A percentile compares a stretch with the other conserved stretches of the same genome.
These are phyloP conservation scores for Mycena pura DNA, from an alignment of 768 basidiomycete genomes.

Conservation along the genomic window DNA sequence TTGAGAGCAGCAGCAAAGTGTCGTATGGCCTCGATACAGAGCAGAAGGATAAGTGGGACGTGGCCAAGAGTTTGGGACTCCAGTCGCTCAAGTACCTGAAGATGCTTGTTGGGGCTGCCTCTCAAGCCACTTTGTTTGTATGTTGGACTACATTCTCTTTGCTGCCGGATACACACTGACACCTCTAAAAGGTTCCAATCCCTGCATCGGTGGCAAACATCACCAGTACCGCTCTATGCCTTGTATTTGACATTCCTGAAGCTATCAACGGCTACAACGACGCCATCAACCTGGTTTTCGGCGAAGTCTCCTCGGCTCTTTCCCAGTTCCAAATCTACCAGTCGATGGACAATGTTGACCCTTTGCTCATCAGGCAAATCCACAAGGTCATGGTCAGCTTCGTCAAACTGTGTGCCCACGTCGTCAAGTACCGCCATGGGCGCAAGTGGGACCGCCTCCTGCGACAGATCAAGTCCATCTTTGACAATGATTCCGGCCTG, in stretches of 20 bases:
- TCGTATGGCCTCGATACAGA: not conserved
- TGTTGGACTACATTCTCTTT: not conserved
- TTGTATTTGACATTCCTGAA: conserved; percentile 3
- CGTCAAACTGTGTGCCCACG: conserved; percentile 2
- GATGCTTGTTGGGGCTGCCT: conserved; percentile 5
- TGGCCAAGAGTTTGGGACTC: not conserved
- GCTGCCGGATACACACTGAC: not conserved
- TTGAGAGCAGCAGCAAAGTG: not conserved
- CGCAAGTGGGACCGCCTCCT: not conserved
- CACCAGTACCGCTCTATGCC: not conserved
- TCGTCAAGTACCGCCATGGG: conserved; percentile 6
- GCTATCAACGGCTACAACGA: conserved; percentile 8
- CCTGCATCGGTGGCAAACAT: not conserved
- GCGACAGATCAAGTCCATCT: conserved; percentile 1
- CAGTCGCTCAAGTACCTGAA: conserved; percentile 4
- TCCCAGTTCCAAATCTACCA: conserved; percentile 4
- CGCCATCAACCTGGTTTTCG: not conserved
- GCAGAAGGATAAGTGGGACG: not conserved
- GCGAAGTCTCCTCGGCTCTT: not conserved
- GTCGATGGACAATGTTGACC: not conserved
- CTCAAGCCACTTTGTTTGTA: not conserved
- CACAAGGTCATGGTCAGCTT: conserved; percentile 3
- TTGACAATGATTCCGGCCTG: conserved; percentile 1
- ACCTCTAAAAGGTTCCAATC: not conserved
- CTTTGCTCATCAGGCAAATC: not conserved